A percentile compares a stretch with the other conserved stretches of the same genome.
Evolutionary conservation across 441 rosid species (phyloP).

Genomic region (Populus tomentosa): DNA sequence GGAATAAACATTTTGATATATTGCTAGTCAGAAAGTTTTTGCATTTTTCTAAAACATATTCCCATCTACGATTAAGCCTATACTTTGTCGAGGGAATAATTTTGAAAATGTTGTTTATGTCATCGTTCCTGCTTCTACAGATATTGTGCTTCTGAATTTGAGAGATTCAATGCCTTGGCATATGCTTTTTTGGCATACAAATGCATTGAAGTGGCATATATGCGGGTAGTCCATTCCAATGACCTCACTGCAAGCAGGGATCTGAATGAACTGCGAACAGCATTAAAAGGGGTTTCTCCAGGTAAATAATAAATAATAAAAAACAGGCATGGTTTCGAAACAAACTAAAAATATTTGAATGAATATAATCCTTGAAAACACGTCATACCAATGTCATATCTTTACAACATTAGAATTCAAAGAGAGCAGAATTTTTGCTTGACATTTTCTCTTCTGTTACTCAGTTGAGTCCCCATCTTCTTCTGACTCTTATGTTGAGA

Average conservation of each 20-base stretch:
- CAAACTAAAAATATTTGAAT: too few relatives aligned
- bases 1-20: neutral
- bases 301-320: constrained; percentile 26
- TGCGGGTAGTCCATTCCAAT: constrained; percentile 51
- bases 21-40: neutral
- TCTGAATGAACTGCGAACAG: constrained; percentile 42
- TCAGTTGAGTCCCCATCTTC: constrained; percentile 85
- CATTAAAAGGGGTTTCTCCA: constrained; percentile 38
- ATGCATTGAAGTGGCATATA: constrained; percentile 66
- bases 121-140: constrained; percentile 24
- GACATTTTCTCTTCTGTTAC: neutral
- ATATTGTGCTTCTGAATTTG: constrained; percentile 58
- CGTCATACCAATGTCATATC: too few relatives aligned
- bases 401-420: too few relatives aligned
- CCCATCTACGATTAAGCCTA: neutral
- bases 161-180: constrained; percentile 50
- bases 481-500: constrained; percentile 70
- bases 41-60: too few relatives aligned
- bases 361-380: too few relatives aligned
- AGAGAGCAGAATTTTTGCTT: neutral
- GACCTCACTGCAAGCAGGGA: constrained; percentile 36
- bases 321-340: too few relatives aligned
- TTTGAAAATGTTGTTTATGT: neutral
- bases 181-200: constrained; percentile 70
- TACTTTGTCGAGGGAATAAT: neutral